Percentiles rank a stretch among this genome's conserved stretches.
These are phyloP conservation scores for Spergularia azorica DNA, from an alignment of 179 eudicot species.

Conservation along the genomic window DNA sequence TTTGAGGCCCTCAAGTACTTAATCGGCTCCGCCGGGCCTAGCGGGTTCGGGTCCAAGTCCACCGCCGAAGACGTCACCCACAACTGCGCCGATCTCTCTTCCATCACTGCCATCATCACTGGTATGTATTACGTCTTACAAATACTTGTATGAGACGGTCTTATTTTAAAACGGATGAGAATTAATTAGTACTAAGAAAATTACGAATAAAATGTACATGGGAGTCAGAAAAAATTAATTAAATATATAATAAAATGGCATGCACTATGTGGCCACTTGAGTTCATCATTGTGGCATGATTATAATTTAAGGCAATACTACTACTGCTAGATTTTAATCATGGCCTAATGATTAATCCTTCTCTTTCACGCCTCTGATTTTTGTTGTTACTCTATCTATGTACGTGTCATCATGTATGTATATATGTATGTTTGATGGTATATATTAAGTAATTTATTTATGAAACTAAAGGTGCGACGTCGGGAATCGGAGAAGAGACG, in stretches of 20 bases:
- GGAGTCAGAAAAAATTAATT: neutral
- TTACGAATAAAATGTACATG: no score
- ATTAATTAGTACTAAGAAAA: no score
- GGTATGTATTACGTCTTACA: conserved; percentile 21
- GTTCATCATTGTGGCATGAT: conserved; percentile 23
- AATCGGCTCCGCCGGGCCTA: conserved; percentile 70
- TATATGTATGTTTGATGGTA: neutral
- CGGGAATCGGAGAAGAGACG: conserved; percentile 52
- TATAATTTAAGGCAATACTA: neutral
- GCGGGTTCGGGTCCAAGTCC: conserved; percentile 85
- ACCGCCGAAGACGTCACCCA: conserved; percentile 82
- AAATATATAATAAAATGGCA: neutral
- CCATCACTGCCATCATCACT: conserved; percentile 66
- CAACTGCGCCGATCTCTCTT: conserved; percentile 38
- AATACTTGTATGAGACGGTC: neutral
- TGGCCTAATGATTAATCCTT: conserved; percentile 30
- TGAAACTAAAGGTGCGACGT: conserved; percentile 39
- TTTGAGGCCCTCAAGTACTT: conserved; percentile 62
- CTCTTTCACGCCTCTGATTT: conserved; percentile 15
- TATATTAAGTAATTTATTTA: neutral
- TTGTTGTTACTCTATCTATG: neutral
- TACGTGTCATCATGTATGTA: no score
- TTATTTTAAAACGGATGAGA: neutral
- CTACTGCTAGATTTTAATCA: conserved; percentile 9
- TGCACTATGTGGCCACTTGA: neutral